phyloP scores from a whole-genome alignment of 2,329 filamentous ascomycete species.

The Cercospora brassicicola region DNA sequence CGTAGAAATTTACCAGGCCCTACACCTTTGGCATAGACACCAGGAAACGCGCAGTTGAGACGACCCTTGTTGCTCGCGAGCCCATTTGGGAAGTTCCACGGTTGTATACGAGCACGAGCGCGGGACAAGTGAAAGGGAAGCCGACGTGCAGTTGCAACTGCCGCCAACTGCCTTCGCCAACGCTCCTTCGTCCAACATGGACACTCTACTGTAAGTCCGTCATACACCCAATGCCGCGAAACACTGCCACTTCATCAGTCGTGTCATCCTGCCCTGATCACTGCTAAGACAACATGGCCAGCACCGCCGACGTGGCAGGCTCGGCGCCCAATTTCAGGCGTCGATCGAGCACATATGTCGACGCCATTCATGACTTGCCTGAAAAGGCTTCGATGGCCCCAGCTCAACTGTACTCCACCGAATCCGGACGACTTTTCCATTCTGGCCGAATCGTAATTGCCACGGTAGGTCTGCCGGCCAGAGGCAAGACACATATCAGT shows the following conservation, averaged over 20 bases:
- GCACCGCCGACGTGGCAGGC: constrained; percentile 83
- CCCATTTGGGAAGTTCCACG: background rate
- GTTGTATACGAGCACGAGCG: constrained; percentile 6
- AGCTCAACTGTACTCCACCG: constrained; percentile 95
- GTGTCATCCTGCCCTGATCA: background rate
- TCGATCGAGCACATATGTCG: constrained; percentile 92
- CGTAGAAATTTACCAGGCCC: background rate
- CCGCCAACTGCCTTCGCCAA: background rate
- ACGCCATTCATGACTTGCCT: constrained; percentile 91
- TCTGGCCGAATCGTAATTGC: constrained; percentile 96
- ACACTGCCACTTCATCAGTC: background rate
- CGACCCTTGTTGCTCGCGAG: background rate
- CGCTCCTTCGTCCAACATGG: constrained; percentile 18
- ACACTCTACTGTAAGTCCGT: constrained; percentile 28
- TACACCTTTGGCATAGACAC: background rate
- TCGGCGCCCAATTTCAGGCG: constrained; percentile 87
- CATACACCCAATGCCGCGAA: background rate
- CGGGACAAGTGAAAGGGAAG: background rate
- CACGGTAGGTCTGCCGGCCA: constrained; percentile 89
- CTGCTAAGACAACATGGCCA: constrained; percentile 17
- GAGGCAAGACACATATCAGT: constrained; percentile 97
- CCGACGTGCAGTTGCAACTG: background rate
- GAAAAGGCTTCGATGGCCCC: constrained; percentile 84
- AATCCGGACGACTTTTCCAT: constrained; percentile 94
- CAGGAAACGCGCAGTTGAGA: background rate